These are phyloP conservation scores for Solanum raphanifolium DNA, from an alignment of 257 asterid species.

Conservation along the genomic window DNA sequence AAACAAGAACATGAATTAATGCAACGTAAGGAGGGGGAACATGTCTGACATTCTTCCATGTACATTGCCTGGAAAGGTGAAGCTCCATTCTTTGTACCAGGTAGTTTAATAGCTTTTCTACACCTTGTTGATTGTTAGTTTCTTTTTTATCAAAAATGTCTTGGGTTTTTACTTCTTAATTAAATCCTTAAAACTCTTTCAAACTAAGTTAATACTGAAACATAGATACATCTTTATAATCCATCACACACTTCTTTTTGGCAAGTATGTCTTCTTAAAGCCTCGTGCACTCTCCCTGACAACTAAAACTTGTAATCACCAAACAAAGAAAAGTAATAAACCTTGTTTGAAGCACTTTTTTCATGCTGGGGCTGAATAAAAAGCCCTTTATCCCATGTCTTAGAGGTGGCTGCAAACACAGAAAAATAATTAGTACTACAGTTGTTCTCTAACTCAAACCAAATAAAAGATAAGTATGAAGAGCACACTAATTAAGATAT, in stretches of 20 bases:
- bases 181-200: neutral
- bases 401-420: slow-evolving; percentile 65
- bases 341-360: slow-evolving; percentile 48
- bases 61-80: neutral
- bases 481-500: neutral
- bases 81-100: neutral
- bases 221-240: neutral
- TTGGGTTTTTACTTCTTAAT: neutral
- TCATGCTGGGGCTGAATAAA: slow-evolving; percentile 57
- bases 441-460: neutral
- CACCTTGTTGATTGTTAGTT: neutral
- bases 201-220: neutral
- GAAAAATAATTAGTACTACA: neutral
- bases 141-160: neutral
- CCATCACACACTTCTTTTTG: neutral
- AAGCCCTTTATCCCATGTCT: slow-evolving; percentile 68
- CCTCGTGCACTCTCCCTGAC: neutral
- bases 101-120: neutral
- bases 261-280: neutral
- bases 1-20: neutral
- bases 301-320: neutral
- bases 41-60: neutral
- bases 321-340: slow-evolving; percentile 14
- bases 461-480: neutral
- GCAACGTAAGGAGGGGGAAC: neutral